A percentile compares a stretch with the other conserved stretches of the same genome.
These are phyloP conservation scores for Lactifluus pinguis DNA, from an alignment of 768 basidiomycete genomes.

Conservation along the genomic window DNA sequence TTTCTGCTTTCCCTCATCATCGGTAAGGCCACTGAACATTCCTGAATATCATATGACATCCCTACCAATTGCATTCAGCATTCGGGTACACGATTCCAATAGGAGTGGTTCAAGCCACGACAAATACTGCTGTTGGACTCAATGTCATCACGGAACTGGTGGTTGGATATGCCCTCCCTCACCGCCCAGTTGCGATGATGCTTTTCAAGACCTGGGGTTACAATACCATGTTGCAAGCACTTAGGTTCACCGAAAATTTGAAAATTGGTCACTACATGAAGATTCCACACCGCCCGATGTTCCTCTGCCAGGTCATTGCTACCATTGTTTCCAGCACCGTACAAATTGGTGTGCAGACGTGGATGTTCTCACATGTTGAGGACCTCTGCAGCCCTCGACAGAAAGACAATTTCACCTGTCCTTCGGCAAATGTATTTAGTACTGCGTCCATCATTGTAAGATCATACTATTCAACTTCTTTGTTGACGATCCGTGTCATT, in stretches of 20 bases:
- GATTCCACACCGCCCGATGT: constrained; percentile 67
- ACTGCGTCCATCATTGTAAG: constrained; percentile 70
- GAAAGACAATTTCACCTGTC: constrained; percentile 61
- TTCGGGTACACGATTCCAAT: constrained; percentile 42
- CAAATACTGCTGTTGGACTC: constrained; percentile 68
- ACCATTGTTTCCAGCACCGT: constrained; percentile 61
- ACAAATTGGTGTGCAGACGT: constrained; percentile 67
- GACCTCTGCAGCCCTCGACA: constrained; percentile 48
- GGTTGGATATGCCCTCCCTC: constrained; percentile 71
- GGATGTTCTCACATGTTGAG: constrained; percentile 65
- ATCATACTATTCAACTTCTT: neutral
- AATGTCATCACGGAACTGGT: constrained; percentile 75
- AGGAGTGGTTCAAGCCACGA: constrained; percentile 60
- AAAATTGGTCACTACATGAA: constrained; percentile 71
- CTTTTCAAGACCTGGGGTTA: constrained; percentile 82
- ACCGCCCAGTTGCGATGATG: constrained; percentile 75
- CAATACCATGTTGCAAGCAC: constrained; percentile 58
- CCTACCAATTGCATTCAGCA: constrained; percentile 17
- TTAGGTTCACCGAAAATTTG: constrained; percentile 65
- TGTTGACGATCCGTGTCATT: no score
- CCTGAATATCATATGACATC: neutral
- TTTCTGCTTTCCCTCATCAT: constrained; percentile 65
- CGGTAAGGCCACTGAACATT: constrained; percentile 26
- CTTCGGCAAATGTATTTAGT: constrained; percentile 61
- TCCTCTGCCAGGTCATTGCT: constrained; percentile 58